phyloP scores from a whole-genome alignment of 345 rosid species.

The Camelina sativa region DNA sequence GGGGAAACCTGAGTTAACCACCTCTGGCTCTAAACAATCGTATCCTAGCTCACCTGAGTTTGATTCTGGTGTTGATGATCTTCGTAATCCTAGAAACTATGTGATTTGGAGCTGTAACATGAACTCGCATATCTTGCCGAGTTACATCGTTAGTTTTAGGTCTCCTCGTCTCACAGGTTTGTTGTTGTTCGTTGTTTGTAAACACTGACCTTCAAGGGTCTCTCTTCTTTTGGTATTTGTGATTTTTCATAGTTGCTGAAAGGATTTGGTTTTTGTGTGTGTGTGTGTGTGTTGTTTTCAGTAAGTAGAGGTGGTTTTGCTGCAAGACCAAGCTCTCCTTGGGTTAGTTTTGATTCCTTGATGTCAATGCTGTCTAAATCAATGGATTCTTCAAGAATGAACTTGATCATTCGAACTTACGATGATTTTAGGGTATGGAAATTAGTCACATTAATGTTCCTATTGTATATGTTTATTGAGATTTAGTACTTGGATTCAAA shows the following conservation, averaged over 20 bases:
- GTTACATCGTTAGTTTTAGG: slow-evolving; percentile 62
- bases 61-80: slow-evolving; percentile 69
- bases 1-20: slow-evolving; percentile 65
- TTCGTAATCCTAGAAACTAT: slow-evolving; percentile 54
- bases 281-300: neutral
- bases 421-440: slow-evolving; percentile 51
- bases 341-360: slow-evolving; percentile 68
- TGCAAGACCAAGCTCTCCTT: slow-evolving; percentile 62
- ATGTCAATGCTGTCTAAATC: slow-evolving; percentile 61
- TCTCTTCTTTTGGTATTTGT: neutral
- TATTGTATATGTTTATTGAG: neutral
- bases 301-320: slow-evolving; percentile 28
- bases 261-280: neutral
- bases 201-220: neutral
- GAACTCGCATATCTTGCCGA: slow-evolving; percentile 69
- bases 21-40: slow-evolving; percentile 55
- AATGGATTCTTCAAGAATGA: slow-evolving; percentile 49
- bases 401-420: slow-evolving; percentile 51
- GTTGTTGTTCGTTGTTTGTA: no score
- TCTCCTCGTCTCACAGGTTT: slow-evolving; percentile 50
- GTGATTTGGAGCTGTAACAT: slow-evolving; percentile 66
- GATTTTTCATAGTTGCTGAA: neutral
- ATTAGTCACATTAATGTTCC: no score
- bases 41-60: slow-evolving; percentile 65
- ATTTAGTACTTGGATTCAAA: neutral